Evolutionary conservation across 2,329 filamentous ascomycete species (phyloP), one percentile per base, ranked within the genome.

Genomic region (Nannizziopsis arthrosporioides): DNA sequence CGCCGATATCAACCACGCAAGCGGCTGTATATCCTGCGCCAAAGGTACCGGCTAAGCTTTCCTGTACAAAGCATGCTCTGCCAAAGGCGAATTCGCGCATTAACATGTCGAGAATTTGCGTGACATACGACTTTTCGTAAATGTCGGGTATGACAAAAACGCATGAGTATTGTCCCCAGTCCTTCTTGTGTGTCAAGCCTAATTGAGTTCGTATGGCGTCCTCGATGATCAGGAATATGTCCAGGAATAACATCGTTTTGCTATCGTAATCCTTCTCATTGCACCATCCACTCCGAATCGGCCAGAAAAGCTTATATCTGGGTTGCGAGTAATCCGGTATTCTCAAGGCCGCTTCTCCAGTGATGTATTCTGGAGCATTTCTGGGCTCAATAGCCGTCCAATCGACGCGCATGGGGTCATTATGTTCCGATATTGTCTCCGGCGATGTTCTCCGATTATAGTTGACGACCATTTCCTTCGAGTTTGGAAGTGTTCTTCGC

Each of bases 71-170:
- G 63, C 85, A 93, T 42, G 95, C 81, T 48, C 84, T 81, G 54
- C 79, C 84, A 62, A 98, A 94, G 49, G 88, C 84, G 60, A 95
- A 92, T 68, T 90, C 89, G 42, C 78, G 82, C 71, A 96, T 83
- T 57, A 90, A 80, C 51, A 92, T 85, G 48, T 89, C 82, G 37
- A 98, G 73, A 8, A 93, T 72, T 61, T 84, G 81, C 43, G 87
- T 86, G 14, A 96, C 86, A 55, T 95, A 94, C 44, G 79, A 80
- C 64, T 94, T 93, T 68, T 98, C 92, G 68, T 96, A 98, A 8
- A 98, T 74, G 63, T 98, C 92, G 0, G 92, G 92, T 41, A 98
- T 93, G 54, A 98, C 82, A 60, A 96, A 87, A n/a, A 95, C 89
- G 57, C 88, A 95, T 59, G 85, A 92, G 67, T 95, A 96, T 63